Conservation (phyloP, 805 yeast genomes). For the Myxozyma geophila region DNA sequence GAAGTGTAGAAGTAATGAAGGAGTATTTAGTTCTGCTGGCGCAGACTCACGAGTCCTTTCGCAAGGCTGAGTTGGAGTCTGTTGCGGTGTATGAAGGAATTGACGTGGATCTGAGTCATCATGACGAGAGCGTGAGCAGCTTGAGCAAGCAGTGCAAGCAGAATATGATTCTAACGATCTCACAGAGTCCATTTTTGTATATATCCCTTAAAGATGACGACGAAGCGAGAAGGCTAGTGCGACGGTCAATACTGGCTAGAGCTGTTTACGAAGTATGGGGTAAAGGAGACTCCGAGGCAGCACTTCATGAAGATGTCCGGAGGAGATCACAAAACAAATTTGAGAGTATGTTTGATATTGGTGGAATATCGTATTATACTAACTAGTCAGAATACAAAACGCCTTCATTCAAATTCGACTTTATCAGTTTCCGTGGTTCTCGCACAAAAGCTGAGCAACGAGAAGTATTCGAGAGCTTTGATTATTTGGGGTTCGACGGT, state of each 20-base stretch:
- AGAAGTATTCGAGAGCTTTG: constrained; percentile 70
- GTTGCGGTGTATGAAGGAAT: constrained; percentile 69
- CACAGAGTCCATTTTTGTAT: constrained; percentile 65
- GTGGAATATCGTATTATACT: background rate
- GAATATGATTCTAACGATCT: constrained; percentile 2
- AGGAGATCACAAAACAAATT: constrained; percentile 35
- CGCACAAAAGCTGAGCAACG: constrained; percentile 57
- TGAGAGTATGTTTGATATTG: constrained; percentile 23
- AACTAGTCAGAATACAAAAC: constrained; percentile 46
- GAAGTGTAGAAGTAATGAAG: constrained; percentile 45
- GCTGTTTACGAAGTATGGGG: constrained; percentile 90
- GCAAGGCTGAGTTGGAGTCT: constrained; percentile 82
- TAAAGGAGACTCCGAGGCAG: constrained; percentile 58
- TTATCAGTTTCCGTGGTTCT: constrained; percentile 77
- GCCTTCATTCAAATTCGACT: constrained; percentile 76
- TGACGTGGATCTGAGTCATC: constrained; percentile 60
- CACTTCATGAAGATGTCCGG: constrained; percentile 60
- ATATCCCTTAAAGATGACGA: constrained; percentile 69
- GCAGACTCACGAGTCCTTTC: constrained; percentile 77
- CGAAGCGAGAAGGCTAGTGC: constrained; percentile 65
- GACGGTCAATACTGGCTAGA: constrained; percentile 69
- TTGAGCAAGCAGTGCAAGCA: background rate
- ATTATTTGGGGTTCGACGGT: constrained; percentile 74
- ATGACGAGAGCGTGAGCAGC: constrained; percentile 52
- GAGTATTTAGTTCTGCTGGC: constrained; percentile 81